Conservation (phyloP, 805 yeast genomes). For the Candida golubevii region DNA sequence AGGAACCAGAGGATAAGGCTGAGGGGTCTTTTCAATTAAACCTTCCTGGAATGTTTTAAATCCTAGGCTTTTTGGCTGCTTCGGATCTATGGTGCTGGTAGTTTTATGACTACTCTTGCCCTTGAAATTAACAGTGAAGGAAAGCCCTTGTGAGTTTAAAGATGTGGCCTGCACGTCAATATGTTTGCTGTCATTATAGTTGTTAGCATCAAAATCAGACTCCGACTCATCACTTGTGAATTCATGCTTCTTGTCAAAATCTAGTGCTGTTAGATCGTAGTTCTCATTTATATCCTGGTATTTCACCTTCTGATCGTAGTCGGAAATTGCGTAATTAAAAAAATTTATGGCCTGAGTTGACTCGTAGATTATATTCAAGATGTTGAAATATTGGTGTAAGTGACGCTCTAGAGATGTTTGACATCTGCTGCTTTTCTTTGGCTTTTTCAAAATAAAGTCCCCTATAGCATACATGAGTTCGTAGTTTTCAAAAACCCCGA, state of each 20-base stretch:
- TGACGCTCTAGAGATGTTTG: slow-evolving; percentile 18
- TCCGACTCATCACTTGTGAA: slow-evolving; percentile 13
- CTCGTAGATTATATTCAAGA: slow-evolving; percentile 35
- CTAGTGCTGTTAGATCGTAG: slow-evolving; percentile 26
- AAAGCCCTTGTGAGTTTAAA: slow-evolving; percentile 12
- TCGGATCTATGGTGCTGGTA: slow-evolving; percentile 8
- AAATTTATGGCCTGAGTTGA: slow-evolving; percentile 48
- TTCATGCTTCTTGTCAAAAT: slow-evolving; percentile 4
- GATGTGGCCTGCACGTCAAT: slow-evolving; percentile 13
- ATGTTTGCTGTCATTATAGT: slow-evolving; percentile 9
- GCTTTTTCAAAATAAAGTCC: slow-evolving; percentile 24
- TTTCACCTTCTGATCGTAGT: slow-evolving; percentile 32
- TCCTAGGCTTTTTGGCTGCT: neutral
- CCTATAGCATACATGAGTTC: slow-evolving; percentile 40
- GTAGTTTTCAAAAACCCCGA: slow-evolving; percentile 40
- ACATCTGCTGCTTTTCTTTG: slow-evolving; percentile 18
- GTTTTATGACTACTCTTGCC: slow-evolving; percentile 3
- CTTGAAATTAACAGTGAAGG: slow-evolving; percentile 27
- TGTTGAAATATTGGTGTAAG: slow-evolving; percentile 27
- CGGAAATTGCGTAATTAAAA: slow-evolving; percentile 41
- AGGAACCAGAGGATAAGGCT: slow-evolving; percentile 8
- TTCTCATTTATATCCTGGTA: slow-evolving; percentile 42
- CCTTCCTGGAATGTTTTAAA: slow-evolving; percentile 1
- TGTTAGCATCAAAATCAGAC: slow-evolving; percentile 15
- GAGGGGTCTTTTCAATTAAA: neutral